Evolutionary conservation across 2,329 filamentous ascomycete genomes (phyloP), one percentile per base, ranked within the genome.

Genomic region (Nemania sp.): DNA sequence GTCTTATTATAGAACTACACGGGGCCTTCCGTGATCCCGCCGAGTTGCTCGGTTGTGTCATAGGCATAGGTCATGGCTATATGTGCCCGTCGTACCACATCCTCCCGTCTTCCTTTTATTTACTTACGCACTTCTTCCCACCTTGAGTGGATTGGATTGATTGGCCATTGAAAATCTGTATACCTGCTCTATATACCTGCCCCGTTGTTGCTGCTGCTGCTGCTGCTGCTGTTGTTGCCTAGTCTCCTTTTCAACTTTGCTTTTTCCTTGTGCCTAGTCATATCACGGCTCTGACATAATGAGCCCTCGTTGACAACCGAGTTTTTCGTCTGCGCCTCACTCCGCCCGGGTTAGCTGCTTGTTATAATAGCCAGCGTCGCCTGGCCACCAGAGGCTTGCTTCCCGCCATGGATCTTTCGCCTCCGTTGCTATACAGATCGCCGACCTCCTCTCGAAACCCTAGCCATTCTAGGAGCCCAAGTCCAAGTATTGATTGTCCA

Each of bases 391-490:
- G 40, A 49, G 45, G 43, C 54, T 29, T 43, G 34, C 40, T 53
- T 56, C 55, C 59, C 65, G 55, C 50, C 73, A 83, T 83, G 80
- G 80, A 81, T 72, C 75, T 79, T 66, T 79, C 79, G 72, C 80
- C 80, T 67, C 80, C 78, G 56, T 76, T 79, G 47, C 74, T 81
- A 59, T 79, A 76, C 60, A 74, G 75, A 69, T 80, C 78, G 61
- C 76, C 78, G 29, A 73, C 73, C 17, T 79, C 78, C 48, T 75
- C 78, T 60, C 73, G 77, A 50, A 75, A 77, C 71, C 81, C 76
- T 60, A 80, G 78, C 70, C 80, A 75, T 69, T 76, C 78, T 54
- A 71, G 74, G 57, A 77, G 71, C 37, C 74, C 79, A 11, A 73
- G 74, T 54, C 72, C 78, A 15, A 71, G 74, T 53, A 72, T 78